Evolutionary conservation across 2,329 filamentous ascomycete genomes (phyloP).

Genomic region (Chaetomium sp.): DNA sequence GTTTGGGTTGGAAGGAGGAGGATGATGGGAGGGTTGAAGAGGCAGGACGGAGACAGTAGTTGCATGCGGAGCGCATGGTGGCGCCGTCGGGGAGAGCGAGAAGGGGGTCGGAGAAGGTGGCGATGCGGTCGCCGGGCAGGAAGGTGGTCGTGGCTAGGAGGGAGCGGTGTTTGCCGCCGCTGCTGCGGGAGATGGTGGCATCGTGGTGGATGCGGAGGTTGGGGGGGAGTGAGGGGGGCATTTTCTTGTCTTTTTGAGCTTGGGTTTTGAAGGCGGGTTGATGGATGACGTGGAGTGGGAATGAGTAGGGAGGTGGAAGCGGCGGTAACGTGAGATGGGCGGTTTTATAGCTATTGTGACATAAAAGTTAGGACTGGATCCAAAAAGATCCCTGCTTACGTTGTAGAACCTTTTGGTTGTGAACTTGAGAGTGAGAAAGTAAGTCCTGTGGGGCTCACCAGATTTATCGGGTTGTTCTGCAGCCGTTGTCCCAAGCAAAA

Average conservation of each 20-base stretch:
- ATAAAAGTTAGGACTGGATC: no score
- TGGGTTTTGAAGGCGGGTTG: not conserved
- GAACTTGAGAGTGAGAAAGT: no score
- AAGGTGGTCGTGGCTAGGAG: slow-evolving; percentile 39
- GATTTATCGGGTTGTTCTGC: no score
- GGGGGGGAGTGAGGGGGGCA: slow-evolving; percentile 13
- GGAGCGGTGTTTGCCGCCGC: slow-evolving; percentile 29
- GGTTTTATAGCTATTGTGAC: no score
- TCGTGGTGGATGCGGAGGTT: slow-evolving; percentile 9
- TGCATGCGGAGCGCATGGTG: slow-evolving; percentile 39
- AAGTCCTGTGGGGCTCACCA: no score
- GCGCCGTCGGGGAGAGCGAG: slow-evolving; percentile 43
- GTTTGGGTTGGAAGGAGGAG: not conserved
- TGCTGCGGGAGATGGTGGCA: not conserved
- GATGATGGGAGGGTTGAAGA: no score
- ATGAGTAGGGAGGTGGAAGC: not conserved
- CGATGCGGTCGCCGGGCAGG: slow-evolving; percentile 40
- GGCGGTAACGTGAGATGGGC: not conserved
- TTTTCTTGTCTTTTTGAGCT: slow-evolving; percentile 1
- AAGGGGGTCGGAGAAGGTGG: slow-evolving; percentile 37
- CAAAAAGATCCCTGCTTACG: not conserved
- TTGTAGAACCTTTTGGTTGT: not conserved
- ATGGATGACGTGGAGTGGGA: not conserved
- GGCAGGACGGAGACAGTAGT: slow-evolving; percentile 38
- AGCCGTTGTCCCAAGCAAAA: no score